Base-by-base conservation (phyloP, 148 eudicot genomes). In the Chenopodium formosanum region DNA sequence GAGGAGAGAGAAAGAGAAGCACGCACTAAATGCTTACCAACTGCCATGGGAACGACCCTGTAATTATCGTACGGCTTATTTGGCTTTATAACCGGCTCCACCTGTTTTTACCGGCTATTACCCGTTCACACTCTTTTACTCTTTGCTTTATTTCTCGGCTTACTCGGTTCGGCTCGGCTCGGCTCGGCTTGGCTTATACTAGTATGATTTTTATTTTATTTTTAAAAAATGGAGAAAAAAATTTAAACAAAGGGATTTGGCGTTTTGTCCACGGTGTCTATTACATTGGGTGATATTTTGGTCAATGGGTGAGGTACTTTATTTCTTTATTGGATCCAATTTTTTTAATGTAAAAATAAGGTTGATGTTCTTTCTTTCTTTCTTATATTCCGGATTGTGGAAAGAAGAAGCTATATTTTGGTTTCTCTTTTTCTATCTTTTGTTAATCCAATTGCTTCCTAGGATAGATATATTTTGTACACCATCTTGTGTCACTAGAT, bases 11-110 rank as follows among this genome's bases (percentile, higher is more conserved):
- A 60, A 63, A 63, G 74, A 31, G 65, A 40, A 63, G 72, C 95
- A 91, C 76, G 87, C 86, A 90, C 68, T 91, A 91, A 92, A 92
- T 92, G 94, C 97, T 84, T 85, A 87, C 89, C 92, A 91, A 90
- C 93, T 89, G 90, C 93, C 89, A 85, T 83, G 85, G 84, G 81
- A 86, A 88, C 87, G 85, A 90, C 86, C 85, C 85, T 78, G 32
- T 71, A 66, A 72, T 83, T 66, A 82, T 74, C 80, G 86, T 86
- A 85, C 85, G 83, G 83, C 77, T 66, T 64, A 52, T 72, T 34
- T 63, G 34, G 64, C 84, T 71, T 82, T 74, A 79, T 80, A 23
- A 85, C 91, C 84, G 88, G 88, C 62, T 79, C 78, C 69, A 73
- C 88, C 78, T 4, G 22, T 31, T 29, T 64, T 64, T 7, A 85